Evolutionary conservation across 1,284 basidiomycete genomes (phyloP), one percentile per base, ranked within the genome.

Genomic region (Ustilago cynodontis): DNA sequence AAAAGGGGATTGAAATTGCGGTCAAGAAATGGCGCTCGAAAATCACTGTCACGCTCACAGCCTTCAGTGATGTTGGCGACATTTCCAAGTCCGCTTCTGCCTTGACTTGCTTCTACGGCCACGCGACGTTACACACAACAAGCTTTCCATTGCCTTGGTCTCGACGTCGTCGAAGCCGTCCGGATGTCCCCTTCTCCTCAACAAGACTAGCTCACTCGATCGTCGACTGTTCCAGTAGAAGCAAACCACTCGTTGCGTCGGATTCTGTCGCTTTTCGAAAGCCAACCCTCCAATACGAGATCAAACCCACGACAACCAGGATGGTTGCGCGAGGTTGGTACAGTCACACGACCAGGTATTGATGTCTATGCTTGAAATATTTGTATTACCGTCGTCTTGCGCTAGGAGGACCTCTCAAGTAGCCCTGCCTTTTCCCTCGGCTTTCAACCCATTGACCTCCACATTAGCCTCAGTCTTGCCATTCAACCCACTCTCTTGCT

Each of bases 351-450:
- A 39, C 6, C n/a, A n/a, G n/a, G n/a, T n/a, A n/a, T n/a, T n/a
- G n/a, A n/a, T n/a, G n/a, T n/a, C n/a, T n/a, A 39, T 13, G 37
- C 6, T 39, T 39, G 37, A 22, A 20, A 24, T n/a, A 47, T 47
- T 28, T 49, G 47, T 26, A n/a, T 26, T 49, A n/a, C n/a, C n/a
- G n/a, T n/a, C n/a, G 31, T 33, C 5, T 28, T 16, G 28, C 28
- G 24, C 26, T 24, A 9, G 24, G 14, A 49, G 22, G 13, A 13
- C 13, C 20, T 29, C 14, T 43, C 39, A 43, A 10, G 7, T 28
- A 28, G 70, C 70, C 28, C 60, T 67, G 1, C 70, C 65, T 58
- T 72, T 72, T 20, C 70, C 65, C 28, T 72, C 67, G 14, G 60
- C 58, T 31, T 45, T 53, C 6, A 33, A 33, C 11, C 24, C 49